A percentile compares a stretch with the other conserved stretches of the same genome.
Evolutionary conservation across 2,329 filamentous ascomycete species (phyloP).

Genomic region (Penicillium sp.): DNA sequence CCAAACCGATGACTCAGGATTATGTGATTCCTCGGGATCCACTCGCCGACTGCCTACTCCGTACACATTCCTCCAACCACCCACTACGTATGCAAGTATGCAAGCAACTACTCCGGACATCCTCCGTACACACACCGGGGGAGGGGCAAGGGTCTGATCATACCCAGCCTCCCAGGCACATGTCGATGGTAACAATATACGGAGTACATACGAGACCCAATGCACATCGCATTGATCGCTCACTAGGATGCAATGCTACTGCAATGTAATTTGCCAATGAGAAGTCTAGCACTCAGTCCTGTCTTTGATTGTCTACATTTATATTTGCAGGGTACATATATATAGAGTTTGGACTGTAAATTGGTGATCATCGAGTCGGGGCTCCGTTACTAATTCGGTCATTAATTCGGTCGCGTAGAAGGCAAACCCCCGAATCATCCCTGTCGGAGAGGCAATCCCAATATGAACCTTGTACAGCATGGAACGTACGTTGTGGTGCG

Average conservation of each 20-base stretch:
- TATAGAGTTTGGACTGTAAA: not conserved
- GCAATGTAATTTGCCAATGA: not conserved
- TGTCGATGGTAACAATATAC: not conserved
- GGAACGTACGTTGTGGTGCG: not conserved
- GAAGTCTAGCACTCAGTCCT: not conserved
- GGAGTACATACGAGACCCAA: not conserved
- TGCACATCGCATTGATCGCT: conserved; percentile 3
- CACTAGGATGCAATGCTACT: not conserved
- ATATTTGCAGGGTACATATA: not conserved
- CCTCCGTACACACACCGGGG: not conserved
- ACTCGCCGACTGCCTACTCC: not conserved
- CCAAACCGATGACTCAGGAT: not conserved
- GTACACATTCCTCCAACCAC: not conserved
- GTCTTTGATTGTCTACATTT: not conserved
- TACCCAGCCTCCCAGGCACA: not conserved
- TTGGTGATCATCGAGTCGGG: not conserved
- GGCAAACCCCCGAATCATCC: not conserved
- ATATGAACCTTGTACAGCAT: not conserved
- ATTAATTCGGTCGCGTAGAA: not conserved
- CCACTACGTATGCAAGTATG: not conserved
- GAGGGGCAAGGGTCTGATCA: conserved; percentile 3
- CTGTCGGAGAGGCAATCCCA: not conserved
- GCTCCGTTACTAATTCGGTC: not conserved
- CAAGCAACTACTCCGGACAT: not conserved
- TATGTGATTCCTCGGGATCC: conserved; percentile 1